Evolutionary conservation across 1,284 basidiomycete species (phyloP).

Genomic region (Xerocomus minutiporus): DNA sequence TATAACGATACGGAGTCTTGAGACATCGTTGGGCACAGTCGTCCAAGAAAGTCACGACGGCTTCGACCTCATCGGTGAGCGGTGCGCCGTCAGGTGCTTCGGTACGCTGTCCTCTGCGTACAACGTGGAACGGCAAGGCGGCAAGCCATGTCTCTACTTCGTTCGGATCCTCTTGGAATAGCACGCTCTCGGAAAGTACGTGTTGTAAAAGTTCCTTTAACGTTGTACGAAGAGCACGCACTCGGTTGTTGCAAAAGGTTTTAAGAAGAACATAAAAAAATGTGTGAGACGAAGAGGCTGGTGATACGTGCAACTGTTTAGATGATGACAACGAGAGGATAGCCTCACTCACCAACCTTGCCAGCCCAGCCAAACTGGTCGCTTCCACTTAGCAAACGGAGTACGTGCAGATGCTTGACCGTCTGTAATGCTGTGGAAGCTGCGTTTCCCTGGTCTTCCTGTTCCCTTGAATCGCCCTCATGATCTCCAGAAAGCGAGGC

Average conservation of each 20-base stretch:
- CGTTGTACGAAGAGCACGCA: constrained; percentile 50
- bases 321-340: constrained; percentile 1
- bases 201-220: constrained; percentile 57
- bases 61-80: constrained; percentile 55
- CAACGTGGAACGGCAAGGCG: constrained; percentile 43
- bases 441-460: constrained; percentile 9
- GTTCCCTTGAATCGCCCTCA: background rate
- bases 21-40: constrained; percentile 82
- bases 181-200: constrained; percentile 62
- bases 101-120: constrained; percentile 34
- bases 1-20: constrained; percentile 84
- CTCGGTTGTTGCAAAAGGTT: constrained; percentile 49
- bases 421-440: constrained; percentile 45
- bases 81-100: constrained; percentile 49
- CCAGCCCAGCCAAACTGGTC: constrained; percentile 75
- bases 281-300: constrained; percentile 45
- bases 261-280: constrained; percentile 67
- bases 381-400: constrained; percentile 67
- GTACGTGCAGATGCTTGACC: constrained; percentile 71
- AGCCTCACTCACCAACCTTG: constrained; percentile 55
- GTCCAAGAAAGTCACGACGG: constrained; percentile 75
- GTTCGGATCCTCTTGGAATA: constrained; percentile 77
- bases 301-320: background rate
- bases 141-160: constrained; percentile 78
- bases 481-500: constrained; percentile 18